Evolutionary conservation across 768 basidiomycete genomes (phyloP), one percentile per base, ranked within the genome.

Genomic region (Pulveroboletus sp.): DNA sequence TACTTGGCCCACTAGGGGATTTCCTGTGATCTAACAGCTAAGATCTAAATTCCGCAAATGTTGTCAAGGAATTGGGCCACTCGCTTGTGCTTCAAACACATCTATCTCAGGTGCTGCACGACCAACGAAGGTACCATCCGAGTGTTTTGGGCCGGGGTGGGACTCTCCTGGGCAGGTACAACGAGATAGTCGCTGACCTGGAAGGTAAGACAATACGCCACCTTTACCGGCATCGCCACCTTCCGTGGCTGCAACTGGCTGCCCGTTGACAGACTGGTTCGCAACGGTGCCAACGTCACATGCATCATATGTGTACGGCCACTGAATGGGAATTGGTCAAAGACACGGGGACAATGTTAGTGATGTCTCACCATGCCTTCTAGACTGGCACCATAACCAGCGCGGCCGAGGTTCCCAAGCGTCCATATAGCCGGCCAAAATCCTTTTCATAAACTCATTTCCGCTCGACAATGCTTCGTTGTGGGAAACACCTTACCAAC

Each of bases 51-150:
- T 36, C n/a, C 33, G 26, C 31, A 32, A 21, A 6, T 12, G 55
- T 56, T 47, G 60, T 48, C 39, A 58, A 41, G 30, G 15, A 64
- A 21, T 57, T 33, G 18, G 18, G 45, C 49, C 33, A 48, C 59
- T 30, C 43, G 69, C 66, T 69, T 87, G 83, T 7, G 92, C 91
- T 70, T 94, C 93, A 50, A 95, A 85, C 40, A 95, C 65, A 66
- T 95, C 93, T 44, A 94, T 93, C 66, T 95, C 92, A 2, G 93
- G 93, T 5, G 93, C 89, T 3, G 85, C 68, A 18, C 93, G 75
- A 1, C 92, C 93, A 2, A 88, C 83, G 65, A 81, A 92, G 0
- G 81, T 76, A 2, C 89, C 88, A 63, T 92, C 86, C 0, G 76
- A 49, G 46, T 85, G 81, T 38, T 77, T 74, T 3, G 92, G 92